Evolutionary conservation across 768 basidiomycete genomes (phyloP), one percentile per base, ranked within the genome.

Genomic region (Pleurotus tuber-regium): DNA sequence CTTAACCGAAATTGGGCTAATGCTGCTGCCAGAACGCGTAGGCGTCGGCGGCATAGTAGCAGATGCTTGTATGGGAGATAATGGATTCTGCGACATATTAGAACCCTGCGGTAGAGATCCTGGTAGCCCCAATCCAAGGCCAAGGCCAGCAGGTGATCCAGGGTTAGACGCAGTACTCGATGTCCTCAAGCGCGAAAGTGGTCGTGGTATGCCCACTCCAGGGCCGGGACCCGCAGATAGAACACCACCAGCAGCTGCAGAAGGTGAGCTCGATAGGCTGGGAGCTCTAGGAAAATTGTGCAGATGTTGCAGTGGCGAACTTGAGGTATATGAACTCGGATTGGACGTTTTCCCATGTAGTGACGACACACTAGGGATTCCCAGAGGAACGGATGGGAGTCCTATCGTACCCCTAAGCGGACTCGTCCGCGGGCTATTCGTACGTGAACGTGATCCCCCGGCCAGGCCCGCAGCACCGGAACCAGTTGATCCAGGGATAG

Each of bases 401-500:
- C 25, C 25, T n/a, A 48, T n/a, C 10, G 23, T 16, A 24, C 46
- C 30, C 46, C 35, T 48, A 11, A 29, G 46, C 12, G 46, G 46
- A 31, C 46, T 48, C 16, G 46, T 48, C 16, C 46, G 46, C 11
- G 46, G 46, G 46, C 46, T 48, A 21, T 24, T 48, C 9, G 28
- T 48, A 16, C 46, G 46, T 33, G 46, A 48, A n/a, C 46, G 46
- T 33, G 29, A 33, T 18, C 46, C 46, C 11, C 46, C 46, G 16
- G 31, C 10, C 11, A 46, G 28, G 16, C 43, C 43, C 2, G 26
- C n/a, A 21, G 30, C 16, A 48, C 46, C 31, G n/a, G 23, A 30
- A 11, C 46, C 46, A n/a, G 46, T 48, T 24, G 46, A 48, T 31
- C 46, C 46, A 6, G 46, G 46, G 31, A 48, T 33, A 21, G 46